Evolutionary conservation across 2,329 filamentous ascomycete genomes (phyloP).

Genomic region (Sarocladiaceae sp.): DNA sequence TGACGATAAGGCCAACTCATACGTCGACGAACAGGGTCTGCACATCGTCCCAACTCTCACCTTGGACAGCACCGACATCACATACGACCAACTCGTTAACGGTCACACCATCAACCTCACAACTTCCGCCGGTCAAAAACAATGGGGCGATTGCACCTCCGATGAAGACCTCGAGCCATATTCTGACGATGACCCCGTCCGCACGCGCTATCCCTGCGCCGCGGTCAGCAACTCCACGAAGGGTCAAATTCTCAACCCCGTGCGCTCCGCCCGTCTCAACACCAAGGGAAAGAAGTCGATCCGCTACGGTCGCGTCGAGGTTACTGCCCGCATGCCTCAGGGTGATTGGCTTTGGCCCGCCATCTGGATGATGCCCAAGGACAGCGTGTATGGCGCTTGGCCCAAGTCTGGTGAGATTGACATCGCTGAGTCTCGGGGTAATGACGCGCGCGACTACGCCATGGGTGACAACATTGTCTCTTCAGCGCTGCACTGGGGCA

Average conservation of each 20-base stretch:
- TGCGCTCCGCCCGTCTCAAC: slow-evolving; percentile 43
- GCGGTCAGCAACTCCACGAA: slow-evolving; percentile 17
- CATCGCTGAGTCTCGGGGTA: slow-evolving; percentile 45
- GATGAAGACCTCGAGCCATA: not conserved
- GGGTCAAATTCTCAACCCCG: slow-evolving; percentile 43
- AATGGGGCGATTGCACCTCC: slow-evolving; percentile 4
- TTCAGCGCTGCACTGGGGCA: slow-evolving; percentile 45
- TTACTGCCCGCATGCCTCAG: slow-evolving; percentile 45
- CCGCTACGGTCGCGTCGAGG: slow-evolving; percentile 47
- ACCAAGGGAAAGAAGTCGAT: slow-evolving; percentile 41
- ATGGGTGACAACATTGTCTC: slow-evolving; percentile 38
- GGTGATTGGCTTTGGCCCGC: slow-evolving; percentile 54
- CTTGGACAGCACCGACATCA: slow-evolving; percentile 33
- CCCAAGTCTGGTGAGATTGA: slow-evolving; percentile 50
- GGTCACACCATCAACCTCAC: slow-evolving; percentile 41
- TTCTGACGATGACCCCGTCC: not conserved
- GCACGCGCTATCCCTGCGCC: slow-evolving; percentile 2
- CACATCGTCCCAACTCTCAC: slow-evolving; percentile 53
- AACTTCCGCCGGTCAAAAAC: slow-evolving; percentile 20
- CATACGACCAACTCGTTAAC: slow-evolving; percentile 30
- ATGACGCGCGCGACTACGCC: slow-evolving; percentile 29
- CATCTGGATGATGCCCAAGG: slow-evolving; percentile 47
- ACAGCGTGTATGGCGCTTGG: slow-evolving; percentile 44
- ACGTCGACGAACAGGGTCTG: slow-evolving; percentile 41
- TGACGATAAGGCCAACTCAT: slow-evolving; percentile 40